Percentiles rank a stretch among this genome's conserved stretches.
These are phyloP conservation scores for Stagonosporopsis rhizophila DNA, from an alignment of 2,329 filamentous ascomycete species.

Conservation along the genomic window DNA sequence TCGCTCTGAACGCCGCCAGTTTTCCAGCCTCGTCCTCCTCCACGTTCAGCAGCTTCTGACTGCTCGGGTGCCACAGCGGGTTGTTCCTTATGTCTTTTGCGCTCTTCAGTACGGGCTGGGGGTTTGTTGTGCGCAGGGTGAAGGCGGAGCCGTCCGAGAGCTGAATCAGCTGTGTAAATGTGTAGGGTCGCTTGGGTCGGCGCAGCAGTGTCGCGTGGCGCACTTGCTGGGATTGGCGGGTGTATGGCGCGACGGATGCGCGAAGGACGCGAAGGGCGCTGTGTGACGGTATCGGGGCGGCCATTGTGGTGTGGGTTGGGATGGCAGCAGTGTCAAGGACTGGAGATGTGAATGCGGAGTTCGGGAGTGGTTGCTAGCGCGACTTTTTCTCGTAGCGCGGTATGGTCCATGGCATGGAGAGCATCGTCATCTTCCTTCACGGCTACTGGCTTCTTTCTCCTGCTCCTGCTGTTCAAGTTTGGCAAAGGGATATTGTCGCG, in stretches of 20 bases:
- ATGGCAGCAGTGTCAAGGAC: constrained; percentile 1
- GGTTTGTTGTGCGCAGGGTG: constrained; percentile 78
- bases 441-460: background rate
- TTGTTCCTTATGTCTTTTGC: constrained; percentile 90
- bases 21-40: constrained; percentile 95
- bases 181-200: constrained; percentile 91
- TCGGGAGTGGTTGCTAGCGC: constrained; percentile 15
- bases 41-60: constrained; percentile 80
- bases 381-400: constrained; percentile 14
- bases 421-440: constrained; percentile 12
- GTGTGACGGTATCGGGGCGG: constrained; percentile 42
- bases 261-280: constrained; percentile 43
- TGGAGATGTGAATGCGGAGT: constrained; percentile 32
- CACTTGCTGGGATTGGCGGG: constrained; percentile 58
- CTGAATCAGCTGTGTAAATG: constrained; percentile 95
- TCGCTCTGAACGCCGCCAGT: constrained; percentile 81
- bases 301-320: constrained; percentile 33
- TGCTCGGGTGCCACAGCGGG: constrained; percentile 86
- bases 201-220: constrained; percentile 84
- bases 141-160: constrained; percentile 90
- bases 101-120: constrained; percentile 65
- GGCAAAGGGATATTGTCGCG: background rate
- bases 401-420: background rate
- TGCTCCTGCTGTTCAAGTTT: background rate
- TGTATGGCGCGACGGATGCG: constrained; percentile 30